phyloP scores from a whole-genome alignment of 2,329 filamentous ascomycete species.

The Byssothecium circinans region DNA sequence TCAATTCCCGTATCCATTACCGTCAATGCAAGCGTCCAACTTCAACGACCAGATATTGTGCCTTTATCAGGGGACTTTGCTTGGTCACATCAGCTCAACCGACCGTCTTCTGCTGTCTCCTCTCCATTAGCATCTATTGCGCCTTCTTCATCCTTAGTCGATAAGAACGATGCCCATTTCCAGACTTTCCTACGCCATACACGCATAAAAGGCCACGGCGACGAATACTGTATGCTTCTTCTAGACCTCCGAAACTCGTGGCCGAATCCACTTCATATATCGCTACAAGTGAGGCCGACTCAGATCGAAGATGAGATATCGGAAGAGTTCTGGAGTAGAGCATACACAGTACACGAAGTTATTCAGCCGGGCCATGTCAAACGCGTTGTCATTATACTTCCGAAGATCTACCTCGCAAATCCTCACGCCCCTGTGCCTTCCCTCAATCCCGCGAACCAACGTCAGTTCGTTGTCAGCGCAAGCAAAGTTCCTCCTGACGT shows the following conservation, averaged over 20 bases:
- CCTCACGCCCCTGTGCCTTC: conserved; percentile 77
- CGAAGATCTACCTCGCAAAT: conserved; percentile 73
- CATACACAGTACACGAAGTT: conserved; percentile 43
- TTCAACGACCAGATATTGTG: conserved; percentile 76
- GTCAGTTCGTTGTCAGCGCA: conserved; percentile 89
- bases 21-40: conserved; percentile 86
- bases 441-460: conserved; percentile 76
- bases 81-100: conserved; percentile 53
- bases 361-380: conserved; percentile 65
- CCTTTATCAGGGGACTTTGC: conserved; percentile 71
- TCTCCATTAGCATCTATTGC: conserved; percentile 4
- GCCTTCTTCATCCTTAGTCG: conserved; percentile 9
- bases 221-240: conserved; percentile 75
- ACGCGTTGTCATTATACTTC: conserved; percentile 74
- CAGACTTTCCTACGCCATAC: conserved; percentile 50
- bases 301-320: conserved; percentile 2
- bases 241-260: conserved; percentile 88
- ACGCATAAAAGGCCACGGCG: conserved; percentile 45
- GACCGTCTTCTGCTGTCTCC: neutral
- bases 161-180: conserved; percentile 46
- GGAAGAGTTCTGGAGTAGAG: conserved; percentile 20
- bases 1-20: conserved; percentile 81
- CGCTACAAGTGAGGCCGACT: conserved; percentile 53
- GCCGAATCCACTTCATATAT: conserved; percentile 75
- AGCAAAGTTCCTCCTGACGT: conserved; percentile 76